Evolutionary conservation across 352 stramenopile genomes (phyloP).

Genomic region (Phytopythium montanum): DNA sequence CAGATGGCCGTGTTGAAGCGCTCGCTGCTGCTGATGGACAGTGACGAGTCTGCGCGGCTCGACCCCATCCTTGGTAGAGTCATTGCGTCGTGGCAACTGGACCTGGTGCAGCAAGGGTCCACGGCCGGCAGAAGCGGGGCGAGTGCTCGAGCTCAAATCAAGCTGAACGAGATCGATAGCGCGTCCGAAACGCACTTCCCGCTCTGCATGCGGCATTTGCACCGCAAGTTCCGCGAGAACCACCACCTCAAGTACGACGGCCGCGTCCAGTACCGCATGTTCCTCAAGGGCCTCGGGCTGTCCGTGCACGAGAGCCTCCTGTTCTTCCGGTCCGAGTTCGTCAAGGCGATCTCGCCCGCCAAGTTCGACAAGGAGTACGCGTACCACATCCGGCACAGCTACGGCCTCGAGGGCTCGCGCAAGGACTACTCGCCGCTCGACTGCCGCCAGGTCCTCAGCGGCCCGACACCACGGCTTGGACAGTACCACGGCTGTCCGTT

Average conservation of each 20-base stretch:
- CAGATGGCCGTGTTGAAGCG: constrained; percentile 43
- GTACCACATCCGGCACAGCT: constrained; percentile 87
- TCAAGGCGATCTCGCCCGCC: constrained; percentile 41
- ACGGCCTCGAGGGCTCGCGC: constrained; percentile 73
- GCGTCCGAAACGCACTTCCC: constrained; percentile 59
- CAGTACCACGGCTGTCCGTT: constrained; percentile 85
- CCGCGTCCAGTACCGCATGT: constrained; percentile 78
- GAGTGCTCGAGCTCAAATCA: constrained; percentile 28
- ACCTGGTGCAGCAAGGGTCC: constrained; percentile 25
- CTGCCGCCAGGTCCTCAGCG: constrained; percentile 56
- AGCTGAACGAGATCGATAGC: constrained; percentile 68
- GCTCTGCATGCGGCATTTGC: constrained; percentile 76
- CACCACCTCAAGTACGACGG: constrained; percentile 88
- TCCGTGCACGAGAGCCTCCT: constrained; percentile 70
- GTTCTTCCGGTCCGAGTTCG: constrained; percentile 79
- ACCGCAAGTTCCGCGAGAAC: constrained; percentile 64
- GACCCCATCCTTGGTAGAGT: constrained; percentile 1
- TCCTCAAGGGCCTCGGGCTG: constrained; percentile 82
- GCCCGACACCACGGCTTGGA: constrained; percentile 39
- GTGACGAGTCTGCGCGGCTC: not conserved
- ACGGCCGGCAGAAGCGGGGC: constrained; percentile 28
- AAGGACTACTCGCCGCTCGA: constrained; percentile 64
- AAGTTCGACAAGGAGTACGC: constrained; percentile 84
- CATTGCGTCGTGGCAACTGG: constrained; percentile 16
- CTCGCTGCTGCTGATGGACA: constrained; percentile 17